Conservation (phyloP, 768 basidiomycete genomes). For the Kwoniella europaea region DNA sequence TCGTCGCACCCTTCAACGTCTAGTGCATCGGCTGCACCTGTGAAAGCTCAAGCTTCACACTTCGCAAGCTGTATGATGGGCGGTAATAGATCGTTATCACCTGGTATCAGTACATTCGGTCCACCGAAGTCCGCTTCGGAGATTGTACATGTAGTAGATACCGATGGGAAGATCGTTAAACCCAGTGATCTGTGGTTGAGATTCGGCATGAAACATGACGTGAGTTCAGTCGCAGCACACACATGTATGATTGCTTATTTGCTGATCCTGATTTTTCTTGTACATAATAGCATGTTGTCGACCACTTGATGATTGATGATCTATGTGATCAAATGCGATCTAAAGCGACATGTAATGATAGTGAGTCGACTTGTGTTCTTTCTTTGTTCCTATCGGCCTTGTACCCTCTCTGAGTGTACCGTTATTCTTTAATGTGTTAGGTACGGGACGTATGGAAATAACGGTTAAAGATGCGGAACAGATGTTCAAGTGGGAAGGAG, state of each 20-base stretch:
- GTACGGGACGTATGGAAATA: constrained; percentile 12
- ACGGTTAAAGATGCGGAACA: constrained; percentile 16
- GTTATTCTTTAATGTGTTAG: not conserved
- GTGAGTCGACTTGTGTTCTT: constrained; percentile 33
- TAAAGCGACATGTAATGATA: constrained; percentile 52
- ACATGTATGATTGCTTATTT: too few species aligned
- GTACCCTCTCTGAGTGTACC: not conserved
- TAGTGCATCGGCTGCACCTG: too few species aligned
- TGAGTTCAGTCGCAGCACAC: too few species aligned
- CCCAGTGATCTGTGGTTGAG: constrained; percentile 48
- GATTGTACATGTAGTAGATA: constrained; percentile 39
- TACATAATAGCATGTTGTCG: constrained; percentile 12
- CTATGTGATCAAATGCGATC: constrained; percentile 53
- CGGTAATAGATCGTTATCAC: not conserved
- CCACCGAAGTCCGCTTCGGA: constrained; percentile 13
- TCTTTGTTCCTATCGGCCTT: not conserved
- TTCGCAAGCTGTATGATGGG: not conserved
- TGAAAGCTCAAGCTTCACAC: too few species aligned
- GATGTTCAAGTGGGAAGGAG: constrained; percentile 12
- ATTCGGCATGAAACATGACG: constrained; percentile 38
- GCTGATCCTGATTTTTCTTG: too few species aligned
- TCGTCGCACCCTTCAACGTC: constrained; percentile 4
- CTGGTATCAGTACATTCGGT: constrained; percentile 31
- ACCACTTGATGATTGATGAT: constrained; percentile 54
- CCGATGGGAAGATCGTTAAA: constrained; percentile 42